Evolutionary conservation across 192 early-diverging fungal genomes (phyloP).

Genomic region (Phycomyces nitens): DNA sequence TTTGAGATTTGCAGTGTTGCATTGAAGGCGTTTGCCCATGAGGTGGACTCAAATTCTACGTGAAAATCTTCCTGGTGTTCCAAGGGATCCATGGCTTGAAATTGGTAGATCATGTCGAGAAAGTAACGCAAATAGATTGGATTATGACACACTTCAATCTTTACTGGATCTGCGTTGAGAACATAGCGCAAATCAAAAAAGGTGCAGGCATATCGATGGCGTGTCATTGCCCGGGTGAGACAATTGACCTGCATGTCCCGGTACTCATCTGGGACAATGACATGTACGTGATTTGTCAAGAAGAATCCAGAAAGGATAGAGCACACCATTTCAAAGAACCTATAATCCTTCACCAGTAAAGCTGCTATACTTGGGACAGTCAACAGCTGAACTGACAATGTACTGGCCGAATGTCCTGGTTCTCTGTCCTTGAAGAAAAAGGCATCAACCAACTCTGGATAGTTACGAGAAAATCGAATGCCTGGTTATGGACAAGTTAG

Average conservation of each 20-base stretch:
- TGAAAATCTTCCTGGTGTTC: constrained; percentile 71
- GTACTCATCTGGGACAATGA: constrained; percentile 33
- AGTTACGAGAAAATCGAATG: constrained; percentile 78
- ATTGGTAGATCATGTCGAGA: constrained; percentile 75
- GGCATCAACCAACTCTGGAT: constrained; percentile 70
- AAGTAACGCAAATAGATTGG: constrained; percentile 65
- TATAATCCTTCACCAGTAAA: constrained; percentile 72
- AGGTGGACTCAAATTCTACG: constrained; percentile 88
- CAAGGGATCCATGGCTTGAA: constrained; percentile 94
- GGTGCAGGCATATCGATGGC: constrained; percentile 58
- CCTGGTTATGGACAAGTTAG: constrained; percentile 31
- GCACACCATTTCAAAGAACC: constrained; percentile 75
- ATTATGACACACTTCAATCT: constrained; percentile 53
- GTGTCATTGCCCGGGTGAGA: constrained; percentile 63
- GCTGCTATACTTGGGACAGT: constrained; percentile 88
- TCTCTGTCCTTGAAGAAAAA: constrained; percentile 88
- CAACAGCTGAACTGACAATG: constrained; percentile 91
- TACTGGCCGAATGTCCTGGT: constrained; percentile 82
- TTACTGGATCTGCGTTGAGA: constrained; percentile 49
- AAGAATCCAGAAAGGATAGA: constrained; percentile 79
- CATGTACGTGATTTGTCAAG: constrained; percentile 59
- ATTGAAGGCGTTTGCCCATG: constrained; percentile 91
- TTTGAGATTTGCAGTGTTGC: constrained; percentile 78
- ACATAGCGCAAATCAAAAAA: constrained; percentile 87
- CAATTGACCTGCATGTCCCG: constrained; percentile 55